phyloP scores from a whole-genome alignment of 495 filamentous ascomycete genomes.

The Penicillium tannophilum region DNA sequence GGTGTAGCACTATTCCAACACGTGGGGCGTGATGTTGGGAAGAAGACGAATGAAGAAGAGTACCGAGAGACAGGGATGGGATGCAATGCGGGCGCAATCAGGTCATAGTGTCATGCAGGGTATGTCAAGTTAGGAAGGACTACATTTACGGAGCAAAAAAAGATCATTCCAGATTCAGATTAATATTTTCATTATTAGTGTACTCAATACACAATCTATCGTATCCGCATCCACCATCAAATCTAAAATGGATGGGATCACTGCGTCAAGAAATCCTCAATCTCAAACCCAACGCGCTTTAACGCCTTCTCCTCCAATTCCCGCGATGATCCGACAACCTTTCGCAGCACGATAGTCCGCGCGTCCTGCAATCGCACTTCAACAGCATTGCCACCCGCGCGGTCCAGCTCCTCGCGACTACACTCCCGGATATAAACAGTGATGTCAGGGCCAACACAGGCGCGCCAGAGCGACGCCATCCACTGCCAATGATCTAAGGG shows the following conservation, averaged over 20 bases:
- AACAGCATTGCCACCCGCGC: slow-evolving; percentile 44
- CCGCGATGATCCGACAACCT: slow-evolving; percentile 34
- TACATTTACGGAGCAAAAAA: neutral
- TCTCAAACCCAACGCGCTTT: slow-evolving; percentile 77
- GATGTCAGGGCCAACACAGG: slow-evolving; percentile 82
- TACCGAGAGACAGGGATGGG: no score
- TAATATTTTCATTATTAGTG: neutral
- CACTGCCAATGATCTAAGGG: slow-evolving; percentile 96
- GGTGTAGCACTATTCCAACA: no score
- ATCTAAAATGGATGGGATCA: slow-evolving; percentile 1
- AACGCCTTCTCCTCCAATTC: slow-evolving; percentile 66
- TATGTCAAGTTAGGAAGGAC: neutral
- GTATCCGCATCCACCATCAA: neutral
- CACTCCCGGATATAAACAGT: slow-evolving; percentile 64
- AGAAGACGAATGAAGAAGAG: no score
- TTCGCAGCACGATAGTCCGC: slow-evolving; percentile 60
- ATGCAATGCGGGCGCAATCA: no score
- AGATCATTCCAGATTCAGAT: neutral
- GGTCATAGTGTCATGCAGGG: neutral
- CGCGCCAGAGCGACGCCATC: slow-evolving; percentile 94
- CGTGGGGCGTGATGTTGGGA: no score
- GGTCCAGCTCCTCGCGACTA: slow-evolving; percentile 48
- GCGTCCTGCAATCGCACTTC: slow-evolving; percentile 56
- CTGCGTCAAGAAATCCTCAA: slow-evolving; percentile 70
- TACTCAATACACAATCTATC: neutral